These are phyloP conservation scores for Aspergillus amoenus DNA, from an alignment of 2,329 filamentous ascomycete genomes.

Conservation along the genomic window DNA sequence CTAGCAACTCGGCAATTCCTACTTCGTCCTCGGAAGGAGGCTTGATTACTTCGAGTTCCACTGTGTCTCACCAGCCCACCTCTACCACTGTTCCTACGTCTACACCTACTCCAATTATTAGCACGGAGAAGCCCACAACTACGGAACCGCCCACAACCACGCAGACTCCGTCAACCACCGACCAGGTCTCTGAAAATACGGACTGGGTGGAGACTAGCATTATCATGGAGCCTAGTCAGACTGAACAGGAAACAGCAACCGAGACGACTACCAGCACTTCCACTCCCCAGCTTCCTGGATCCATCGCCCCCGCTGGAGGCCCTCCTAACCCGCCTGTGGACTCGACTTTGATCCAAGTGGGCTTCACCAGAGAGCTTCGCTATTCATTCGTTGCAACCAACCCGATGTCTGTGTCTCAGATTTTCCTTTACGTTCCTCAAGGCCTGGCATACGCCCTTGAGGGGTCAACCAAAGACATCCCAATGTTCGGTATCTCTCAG, in stretches of 20 bases:
- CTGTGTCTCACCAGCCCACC: not conserved
- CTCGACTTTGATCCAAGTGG: constrained; percentile 75
- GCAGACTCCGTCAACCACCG: constrained; percentile 24
- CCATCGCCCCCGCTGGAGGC: constrained; percentile 69
- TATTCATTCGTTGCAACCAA: constrained; percentile 77
- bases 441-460: constrained; percentile 67
- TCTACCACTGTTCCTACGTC: constrained; percentile 13
- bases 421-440: constrained; percentile 74
- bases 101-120: constrained; percentile 16
- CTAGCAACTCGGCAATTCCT: constrained; percentile 3
- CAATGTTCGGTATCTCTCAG: constrained; percentile 71
- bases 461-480: constrained; percentile 49
- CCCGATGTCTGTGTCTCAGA: constrained; percentile 73
- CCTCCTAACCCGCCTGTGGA: constrained; percentile 60
- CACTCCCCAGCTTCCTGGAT: constrained; percentile 67
- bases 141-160: constrained; percentile 17
- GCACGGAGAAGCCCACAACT: constrained; percentile 21
- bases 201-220: constrained; percentile 28
- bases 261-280: constrained; percentile 43
- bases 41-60: not conserved
- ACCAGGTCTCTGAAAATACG: constrained; percentile 10
- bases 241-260: constrained; percentile 26
- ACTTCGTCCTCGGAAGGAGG: constrained; percentile 2
- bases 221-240: constrained; percentile 30
- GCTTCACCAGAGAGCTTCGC: constrained; percentile 77